Percentiles rank a stretch among this genome's conserved stretches.
These are phyloP conservation scores for Diutina scorzettiae DNA, from an alignment of 1,139 yeast species.

Conservation along the genomic window DNA sequence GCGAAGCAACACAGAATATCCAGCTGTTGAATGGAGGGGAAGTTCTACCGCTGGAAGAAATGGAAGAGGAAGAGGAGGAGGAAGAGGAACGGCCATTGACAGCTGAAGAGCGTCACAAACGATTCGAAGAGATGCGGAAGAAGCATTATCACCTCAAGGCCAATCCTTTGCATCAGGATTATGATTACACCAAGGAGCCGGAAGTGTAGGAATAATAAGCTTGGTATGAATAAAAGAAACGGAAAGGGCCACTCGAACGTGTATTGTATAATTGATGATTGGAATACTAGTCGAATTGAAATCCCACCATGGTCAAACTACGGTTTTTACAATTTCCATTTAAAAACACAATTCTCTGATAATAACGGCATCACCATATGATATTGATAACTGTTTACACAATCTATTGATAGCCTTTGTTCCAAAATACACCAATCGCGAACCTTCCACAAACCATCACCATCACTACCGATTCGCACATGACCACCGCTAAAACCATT, in stretches of 20 bases:
- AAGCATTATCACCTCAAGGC: constrained; percentile 68
- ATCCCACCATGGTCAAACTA: no score
- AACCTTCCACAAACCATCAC: no score
- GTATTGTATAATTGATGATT: no score
- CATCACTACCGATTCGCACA: no score
- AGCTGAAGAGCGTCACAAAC: constrained; percentile 51
- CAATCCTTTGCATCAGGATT: constrained; percentile 23
- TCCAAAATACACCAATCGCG: no score
- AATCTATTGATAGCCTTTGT: no score
- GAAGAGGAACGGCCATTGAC: constrained; percentile 27
- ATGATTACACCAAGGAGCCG: constrained; percentile 5
- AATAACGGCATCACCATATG: no score
- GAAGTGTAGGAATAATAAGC: background rate
- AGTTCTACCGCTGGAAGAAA: constrained; percentile 15
- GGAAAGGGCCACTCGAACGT: no score
- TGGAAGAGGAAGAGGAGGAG: constrained; percentile 15
- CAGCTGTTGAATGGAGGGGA: constrained; percentile 30
- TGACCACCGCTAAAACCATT: constrained; percentile 38
- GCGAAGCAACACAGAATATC: constrained; percentile 15
- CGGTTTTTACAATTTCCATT: no score
- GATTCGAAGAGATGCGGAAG: constrained; percentile 68
- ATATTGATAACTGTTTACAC: no score
- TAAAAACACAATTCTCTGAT: no score
- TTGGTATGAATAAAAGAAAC: background rate
- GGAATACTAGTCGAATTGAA: no score